A percentile compares a stretch with the other conserved stretches of the same genome.
Conservation (phyloP, 805 yeast species). For the Priceomyces haplophilus region DNA sequence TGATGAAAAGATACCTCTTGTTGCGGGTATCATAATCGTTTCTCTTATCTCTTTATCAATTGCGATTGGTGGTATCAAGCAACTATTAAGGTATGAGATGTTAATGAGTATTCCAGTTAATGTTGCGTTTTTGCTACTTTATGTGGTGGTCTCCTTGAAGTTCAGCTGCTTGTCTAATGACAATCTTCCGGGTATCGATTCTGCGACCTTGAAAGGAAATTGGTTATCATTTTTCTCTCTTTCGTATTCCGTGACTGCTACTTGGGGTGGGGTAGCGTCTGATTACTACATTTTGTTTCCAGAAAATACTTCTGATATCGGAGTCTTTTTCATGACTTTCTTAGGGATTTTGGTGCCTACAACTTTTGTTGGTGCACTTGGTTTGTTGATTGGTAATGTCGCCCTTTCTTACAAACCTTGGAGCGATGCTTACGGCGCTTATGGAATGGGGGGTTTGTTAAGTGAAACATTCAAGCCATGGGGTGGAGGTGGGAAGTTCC, state of each 20-base stretch:
- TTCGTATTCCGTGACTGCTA: conserved; percentile 73
- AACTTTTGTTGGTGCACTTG: conserved; percentile 70
- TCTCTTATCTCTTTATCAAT: conserved; percentile 60
- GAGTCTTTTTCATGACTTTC: conserved; percentile 60
- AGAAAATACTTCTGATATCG: conserved; percentile 56
- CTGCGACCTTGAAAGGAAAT: conserved; percentile 55
- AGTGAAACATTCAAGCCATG: conserved; percentile 63
- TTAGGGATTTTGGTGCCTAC: conserved; percentile 70
- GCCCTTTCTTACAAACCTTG: conserved; percentile 58
- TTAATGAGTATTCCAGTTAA: conserved; percentile 66
- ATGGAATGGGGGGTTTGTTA: conserved; percentile 77
- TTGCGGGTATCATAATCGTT: conserved; percentile 73
- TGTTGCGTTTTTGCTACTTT: conserved; percentile 63
- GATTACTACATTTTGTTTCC: conserved; percentile 85
- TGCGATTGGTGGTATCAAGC: conserved; percentile 76
- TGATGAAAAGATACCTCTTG: conserved; percentile 61
- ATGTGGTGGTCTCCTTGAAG: conserved; percentile 54
- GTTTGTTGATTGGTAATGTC: conserved; percentile 64
- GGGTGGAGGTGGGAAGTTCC: conserved; percentile 78
- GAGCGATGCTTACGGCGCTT: conserved; percentile 49
- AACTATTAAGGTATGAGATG: conserved; percentile 65
- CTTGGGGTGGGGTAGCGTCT: conserved; percentile 87
- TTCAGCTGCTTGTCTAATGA: conserved; percentile 31
- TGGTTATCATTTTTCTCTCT: conserved; percentile 71
- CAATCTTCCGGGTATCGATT: conserved; percentile 30